Base-by-base conservation (phyloP, 2,329 filamentous ascomycete species). In the Hymenoscyphus repandus region DNA sequence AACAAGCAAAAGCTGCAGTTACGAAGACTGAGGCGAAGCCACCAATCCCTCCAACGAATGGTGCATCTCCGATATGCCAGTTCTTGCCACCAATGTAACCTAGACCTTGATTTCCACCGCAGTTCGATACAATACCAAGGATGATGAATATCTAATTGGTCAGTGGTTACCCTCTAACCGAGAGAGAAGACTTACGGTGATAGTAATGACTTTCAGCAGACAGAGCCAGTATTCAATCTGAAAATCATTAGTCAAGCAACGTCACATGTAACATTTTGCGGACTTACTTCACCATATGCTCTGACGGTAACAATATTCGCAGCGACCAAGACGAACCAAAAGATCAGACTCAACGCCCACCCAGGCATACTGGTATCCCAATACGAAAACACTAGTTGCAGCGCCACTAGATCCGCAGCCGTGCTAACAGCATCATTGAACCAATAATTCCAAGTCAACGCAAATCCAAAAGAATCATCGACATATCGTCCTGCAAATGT, bases 11-110 rank as follows among this genome's bases (percentile, higher is more conserved):
- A 49, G 70, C 74, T n/a, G 78, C 78, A 0, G 77, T 80, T 11
- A 82, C 77, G 56, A 81, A 81, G 39, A 85, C 82, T 17, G 79
- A 83, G 0, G 80, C 80, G 57, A 86, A 85, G 1, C 82, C 81
- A 36, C 80, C 80, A 15, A 85, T 81, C 1, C 82, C 82, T 2
- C 74, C 77, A 1, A 84, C 81, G 58, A 86, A 85, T 0, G 82
- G 82, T 1, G 81, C 81, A 32, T 75, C 80, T 0, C 75, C 77
- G 1, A 78, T 70, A 50, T 77, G 70, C 75, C 79, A 85, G 59
- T 81, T 73, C 52, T 74, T 70, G 5, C 72, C 77, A 9, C 82
- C 80, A 18, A 83, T 80, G 54, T 83, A 83, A 42, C 69, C 66
- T 47, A 76, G 72, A 0, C 68, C 61, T 0, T 64, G 70, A 53